Conservation (phyloP, 495 filamentous ascomycete species). For the Penicillium macrosclerotiorum region DNA sequence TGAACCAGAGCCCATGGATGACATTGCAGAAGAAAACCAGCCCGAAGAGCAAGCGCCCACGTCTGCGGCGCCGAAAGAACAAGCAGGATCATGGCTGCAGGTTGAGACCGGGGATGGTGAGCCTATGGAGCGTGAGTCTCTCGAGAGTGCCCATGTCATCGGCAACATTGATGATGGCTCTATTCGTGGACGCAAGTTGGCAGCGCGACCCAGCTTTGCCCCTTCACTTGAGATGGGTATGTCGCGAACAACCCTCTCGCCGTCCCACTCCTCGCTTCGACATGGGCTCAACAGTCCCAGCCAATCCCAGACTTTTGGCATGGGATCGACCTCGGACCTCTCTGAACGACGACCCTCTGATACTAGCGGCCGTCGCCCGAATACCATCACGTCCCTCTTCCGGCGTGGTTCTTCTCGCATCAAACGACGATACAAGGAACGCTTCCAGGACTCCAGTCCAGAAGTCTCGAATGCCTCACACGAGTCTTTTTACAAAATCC, state of each 20-base stretch:
- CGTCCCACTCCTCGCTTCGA: slow-evolving; percentile 53
- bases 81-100: slow-evolving; percentile 34
- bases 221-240: slow-evolving; percentile 45
- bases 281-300: slow-evolving; percentile 50
- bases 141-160: slow-evolving; percentile 36
- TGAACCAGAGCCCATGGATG: not conserved
- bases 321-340: slow-evolving; percentile 47
- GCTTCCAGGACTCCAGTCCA: slow-evolving; percentile 47
- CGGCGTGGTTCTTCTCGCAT: slow-evolving; percentile 58
- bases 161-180: slow-evolving; percentile 41
- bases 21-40: not conserved
- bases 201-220: slow-evolving; percentile 35
- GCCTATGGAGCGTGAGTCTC: slow-evolving; percentile 23
- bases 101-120: slow-evolving; percentile 29
- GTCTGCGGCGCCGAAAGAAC: slow-evolving; percentile 5
- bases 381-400: slow-evolving; percentile 69
- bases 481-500: slow-evolving; percentile 65
- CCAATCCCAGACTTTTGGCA: slow-evolving; percentile 54
- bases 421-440: slow-evolving; percentile 58
- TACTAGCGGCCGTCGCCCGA: slow-evolving; percentile 39
- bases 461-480: slow-evolving; percentile 83
- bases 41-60: slow-evolving; percentile 1
- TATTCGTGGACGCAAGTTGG: slow-evolving; percentile 32
- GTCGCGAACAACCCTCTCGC: slow-evolving; percentile 55
- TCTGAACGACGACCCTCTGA: slow-evolving; percentile 50